A percentile compares a stretch with the other conserved stretches of the same genome.
These are phyloP conservation scores for Bimuria novae-zelandiae DNA, from an alignment of 2,329 filamentous ascomycete species.

Conservation along the genomic window DNA sequence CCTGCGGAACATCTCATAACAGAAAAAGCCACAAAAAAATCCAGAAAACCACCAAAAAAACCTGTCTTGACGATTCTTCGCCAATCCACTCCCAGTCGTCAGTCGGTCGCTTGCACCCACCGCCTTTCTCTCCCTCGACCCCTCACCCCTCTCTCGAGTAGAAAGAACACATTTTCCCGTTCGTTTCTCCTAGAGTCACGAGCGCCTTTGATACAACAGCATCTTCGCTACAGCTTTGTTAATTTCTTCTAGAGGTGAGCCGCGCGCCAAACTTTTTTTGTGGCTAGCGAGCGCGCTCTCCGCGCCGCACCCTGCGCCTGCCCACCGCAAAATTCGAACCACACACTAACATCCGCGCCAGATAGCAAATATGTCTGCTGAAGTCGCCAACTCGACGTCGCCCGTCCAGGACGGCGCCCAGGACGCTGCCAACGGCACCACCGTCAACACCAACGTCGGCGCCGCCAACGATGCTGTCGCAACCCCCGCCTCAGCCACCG, in stretches of 20 bases:
- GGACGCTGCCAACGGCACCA: conserved; percentile 65
- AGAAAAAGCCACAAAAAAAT: conserved; percentile 48
- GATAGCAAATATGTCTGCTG: conserved; percentile 45
- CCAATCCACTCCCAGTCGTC: conserved; percentile 28
- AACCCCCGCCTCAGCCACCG: conserved; percentile 71
- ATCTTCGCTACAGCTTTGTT: conserved; percentile 27
- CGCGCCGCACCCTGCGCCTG: conserved; percentile 33
- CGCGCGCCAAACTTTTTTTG: conserved; percentile 30
- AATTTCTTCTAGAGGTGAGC: conserved; percentile 33
- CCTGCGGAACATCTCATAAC: conserved; percentile 40
- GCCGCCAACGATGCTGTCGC: conserved; percentile 68
- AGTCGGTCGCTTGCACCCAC: conserved; percentile 35
- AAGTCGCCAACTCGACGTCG: conserved; percentile 53
- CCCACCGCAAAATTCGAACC: conserved; percentile 32
- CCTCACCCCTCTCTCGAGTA: conserved; percentile 24
- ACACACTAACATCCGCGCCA: conserved; percentile 29
- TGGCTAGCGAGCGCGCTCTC: conserved; percentile 38
- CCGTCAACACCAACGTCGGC: conserved; percentile 74
- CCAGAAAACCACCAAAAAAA: conserved; percentile 45
- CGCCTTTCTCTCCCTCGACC: conserved; percentile 28
- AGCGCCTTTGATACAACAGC: conserved; percentile 22
- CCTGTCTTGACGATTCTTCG: conserved; percentile 34
- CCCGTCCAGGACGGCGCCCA: conserved; percentile 72
- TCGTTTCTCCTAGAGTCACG: conserved; percentile 23
- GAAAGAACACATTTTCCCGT: conserved; percentile 26